Conservation (phyloP, 2,329 filamentous ascomycete species). For the Aulographum hederae region DNA sequence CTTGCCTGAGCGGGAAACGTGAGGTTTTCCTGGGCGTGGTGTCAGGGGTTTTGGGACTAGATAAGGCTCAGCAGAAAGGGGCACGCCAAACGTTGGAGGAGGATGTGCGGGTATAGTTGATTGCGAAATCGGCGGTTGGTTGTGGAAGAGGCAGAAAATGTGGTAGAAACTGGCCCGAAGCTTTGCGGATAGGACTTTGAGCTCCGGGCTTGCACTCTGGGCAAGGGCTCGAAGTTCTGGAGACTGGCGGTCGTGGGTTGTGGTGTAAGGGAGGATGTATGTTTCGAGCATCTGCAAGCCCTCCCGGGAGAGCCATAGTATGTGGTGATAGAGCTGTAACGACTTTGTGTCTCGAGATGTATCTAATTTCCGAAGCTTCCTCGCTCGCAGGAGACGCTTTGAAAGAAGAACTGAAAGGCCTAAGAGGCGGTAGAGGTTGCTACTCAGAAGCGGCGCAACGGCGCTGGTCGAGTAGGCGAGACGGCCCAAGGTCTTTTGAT, state of each 20-base stretch:
- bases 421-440: constrained; percentile 76
- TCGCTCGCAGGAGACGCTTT: constrained; percentile 62
- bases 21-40: constrained; percentile 10
- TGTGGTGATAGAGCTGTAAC: constrained; percentile 71
- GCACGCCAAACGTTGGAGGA: too few relatives aligned
- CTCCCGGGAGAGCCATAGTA: constrained; percentile 88
- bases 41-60: not conserved
- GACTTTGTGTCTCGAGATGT: constrained; percentile 60
- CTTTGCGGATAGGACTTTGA: constrained; percentile 82
- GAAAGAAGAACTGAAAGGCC: constrained; percentile 81
- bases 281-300: constrained; percentile 72
- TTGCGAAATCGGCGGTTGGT: constrained; percentile 54
- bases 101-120: not conserved
- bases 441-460: constrained; percentile 62
- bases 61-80: too few relatives aligned
- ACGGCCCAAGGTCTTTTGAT: constrained; percentile 89
- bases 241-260: constrained; percentile 46
- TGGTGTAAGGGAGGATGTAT: constrained; percentile 55
- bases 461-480: constrained; percentile 65
- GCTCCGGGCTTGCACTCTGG: constrained; percentile 54
- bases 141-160: constrained; percentile 92
- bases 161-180: constrained; percentile 89
- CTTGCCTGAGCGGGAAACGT: constrained; percentile 8
- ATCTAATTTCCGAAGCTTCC: constrained; percentile 69
- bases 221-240: too few relatives aligned